Evolutionary conservation across 2,329 filamentous ascomycete genomes (phyloP).

Genomic region (Cordyceps fumosorosea): DNA sequence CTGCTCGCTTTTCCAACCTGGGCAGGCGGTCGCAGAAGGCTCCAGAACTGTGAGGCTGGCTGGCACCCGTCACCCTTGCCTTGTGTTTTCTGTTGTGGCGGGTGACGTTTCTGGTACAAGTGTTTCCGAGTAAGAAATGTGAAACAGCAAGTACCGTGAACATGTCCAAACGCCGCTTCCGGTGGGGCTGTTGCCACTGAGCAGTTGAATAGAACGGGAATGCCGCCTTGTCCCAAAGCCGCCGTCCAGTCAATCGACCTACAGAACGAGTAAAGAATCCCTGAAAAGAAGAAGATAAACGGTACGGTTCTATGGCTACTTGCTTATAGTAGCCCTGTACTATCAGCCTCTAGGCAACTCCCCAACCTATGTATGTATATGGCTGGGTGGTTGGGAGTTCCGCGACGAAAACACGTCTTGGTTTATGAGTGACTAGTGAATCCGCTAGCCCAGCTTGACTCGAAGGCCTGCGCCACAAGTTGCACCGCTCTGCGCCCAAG

Average conservation of each 20-base stretch:
- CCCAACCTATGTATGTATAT: too few relatives aligned
- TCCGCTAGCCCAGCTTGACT: not conserved
- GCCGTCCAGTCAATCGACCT: not conserved
- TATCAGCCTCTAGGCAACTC: too few relatives aligned
- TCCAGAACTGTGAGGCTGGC: constrained; percentile 27
- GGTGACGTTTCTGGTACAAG: constrained; percentile 20
- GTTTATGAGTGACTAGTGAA: too few relatives aligned
- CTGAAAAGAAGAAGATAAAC: not conserved
- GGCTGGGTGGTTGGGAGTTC: not conserved
- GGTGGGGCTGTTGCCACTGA: constrained; percentile 9
- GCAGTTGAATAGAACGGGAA: not conserved
- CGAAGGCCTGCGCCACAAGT: not conserved
- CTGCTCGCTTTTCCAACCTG: not conserved
- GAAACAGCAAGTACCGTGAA: constrained; percentile 2
- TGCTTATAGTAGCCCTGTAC: too few relatives aligned
- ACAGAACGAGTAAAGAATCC: not conserved
- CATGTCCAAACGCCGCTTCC: constrained; percentile 4
- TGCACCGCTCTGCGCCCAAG: not conserved
- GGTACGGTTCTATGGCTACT: too few relatives aligned
- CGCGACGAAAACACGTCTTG: too few relatives aligned
- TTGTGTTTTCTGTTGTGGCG: constrained; percentile 8
- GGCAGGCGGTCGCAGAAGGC: constrained; percentile 25
- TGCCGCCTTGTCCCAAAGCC: not conserved
- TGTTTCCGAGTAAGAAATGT: not conserved
- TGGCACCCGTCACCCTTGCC: not conserved